phyloP scores from a whole-genome alignment of 2,329 filamentous ascomycete genomes.

The Colletotrichum caudatum region DNA sequence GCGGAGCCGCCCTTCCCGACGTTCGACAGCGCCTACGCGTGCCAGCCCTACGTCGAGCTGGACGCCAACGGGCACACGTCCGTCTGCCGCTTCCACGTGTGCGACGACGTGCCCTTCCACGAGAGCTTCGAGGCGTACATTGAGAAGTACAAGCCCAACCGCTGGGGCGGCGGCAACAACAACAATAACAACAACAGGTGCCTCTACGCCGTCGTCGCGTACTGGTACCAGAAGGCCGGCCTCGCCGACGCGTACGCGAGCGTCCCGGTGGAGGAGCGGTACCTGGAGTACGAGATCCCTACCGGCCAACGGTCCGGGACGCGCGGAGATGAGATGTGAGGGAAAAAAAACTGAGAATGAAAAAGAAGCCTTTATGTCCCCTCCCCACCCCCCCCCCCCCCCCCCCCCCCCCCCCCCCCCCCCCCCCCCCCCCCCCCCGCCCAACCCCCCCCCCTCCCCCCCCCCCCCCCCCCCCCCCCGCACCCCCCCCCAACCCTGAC shows the following conservation, averaged over 20 bases:
- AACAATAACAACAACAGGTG: not conserved
- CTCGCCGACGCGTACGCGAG: slow-evolving; percentile 18
- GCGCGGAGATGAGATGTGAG: not conserved
- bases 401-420: too few relatives aligned
- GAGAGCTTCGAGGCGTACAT: slow-evolving; percentile 37
- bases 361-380: too few relatives aligned
- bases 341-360: too few relatives aligned
- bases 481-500: too few relatives aligned
- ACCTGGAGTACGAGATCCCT: not conserved
- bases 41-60: slow-evolving; percentile 30
- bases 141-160: slow-evolving; percentile 37
- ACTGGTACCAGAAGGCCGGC: slow-evolving; percentile 35
- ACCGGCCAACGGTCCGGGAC: not conserved
- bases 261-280: slow-evolving; percentile 22
- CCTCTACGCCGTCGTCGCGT: slow-evolving; percentile 31
- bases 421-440: too few relatives aligned
- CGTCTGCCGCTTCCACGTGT: slow-evolving; percentile 37
- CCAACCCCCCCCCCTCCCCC: too few relatives aligned
- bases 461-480: too few relatives aligned
- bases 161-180: slow-evolving; percentile 12
- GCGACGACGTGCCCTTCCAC: slow-evolving; percentile 34
- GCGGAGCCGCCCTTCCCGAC: slow-evolving; percentile 35
- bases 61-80: slow-evolving; percentile 39
- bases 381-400: too few relatives aligned
- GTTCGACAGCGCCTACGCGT: slow-evolving; percentile 36